A percentile compares a stretch with the other conserved stretches of the same genome.
phyloP scores from a whole-genome alignment of 331 rosid genomes.

The Saraca asoca region DNA sequence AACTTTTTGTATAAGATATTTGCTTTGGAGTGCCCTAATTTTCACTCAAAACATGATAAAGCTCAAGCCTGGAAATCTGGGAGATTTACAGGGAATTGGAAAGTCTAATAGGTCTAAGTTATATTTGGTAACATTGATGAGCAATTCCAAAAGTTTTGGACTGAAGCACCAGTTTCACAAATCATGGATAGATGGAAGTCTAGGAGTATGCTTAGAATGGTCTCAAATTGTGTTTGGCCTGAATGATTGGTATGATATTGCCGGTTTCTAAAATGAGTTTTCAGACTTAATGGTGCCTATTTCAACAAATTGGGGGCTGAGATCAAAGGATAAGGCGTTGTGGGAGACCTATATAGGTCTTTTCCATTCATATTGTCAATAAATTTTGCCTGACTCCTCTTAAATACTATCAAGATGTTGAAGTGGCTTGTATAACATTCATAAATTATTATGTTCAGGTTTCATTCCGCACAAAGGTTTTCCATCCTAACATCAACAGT shows the following conservation, averaged over 20 bases:
- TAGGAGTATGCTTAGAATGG: no score
- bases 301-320: neutral
- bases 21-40: neutral
- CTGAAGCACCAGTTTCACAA: neutral
- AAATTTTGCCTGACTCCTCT: neutral
- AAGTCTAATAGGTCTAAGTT: neutral
- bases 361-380: neutral
- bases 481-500: conserved; percentile 71
- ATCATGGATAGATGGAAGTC: neutral
- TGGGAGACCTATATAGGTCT: neutral
- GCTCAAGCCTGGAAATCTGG: neutral
- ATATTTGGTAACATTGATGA: conserved; percentile 1
- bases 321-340: neutral
- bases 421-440: conserved; percentile 17
- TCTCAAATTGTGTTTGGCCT: neutral
- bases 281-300: neutral
- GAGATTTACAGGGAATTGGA: neutral
- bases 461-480: conserved; percentile 69
- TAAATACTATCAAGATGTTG: neutral
- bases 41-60: conserved; percentile 4
- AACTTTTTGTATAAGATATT: neutral
- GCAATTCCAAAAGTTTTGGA: neutral
- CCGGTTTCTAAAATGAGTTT: neutral
- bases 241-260: neutral
- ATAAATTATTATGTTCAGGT: conserved; percentile 46